Conservation (phyloP, 495 filamentous ascomycete genomes). For the Hypoxylon subgilvum region DNA sequence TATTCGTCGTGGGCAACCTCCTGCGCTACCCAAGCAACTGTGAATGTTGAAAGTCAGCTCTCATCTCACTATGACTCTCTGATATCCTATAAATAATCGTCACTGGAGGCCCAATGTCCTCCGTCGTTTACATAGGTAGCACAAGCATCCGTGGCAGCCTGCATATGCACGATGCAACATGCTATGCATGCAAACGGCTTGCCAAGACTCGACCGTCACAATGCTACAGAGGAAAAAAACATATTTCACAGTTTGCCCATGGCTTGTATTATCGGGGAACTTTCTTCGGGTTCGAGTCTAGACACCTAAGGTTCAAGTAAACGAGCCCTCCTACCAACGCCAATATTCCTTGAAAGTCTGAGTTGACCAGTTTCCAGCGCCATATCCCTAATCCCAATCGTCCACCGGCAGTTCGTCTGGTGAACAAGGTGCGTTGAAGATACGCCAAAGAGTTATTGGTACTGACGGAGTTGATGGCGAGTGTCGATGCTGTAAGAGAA, state of each 20-base stretch:
- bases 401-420: constrained; percentile 6
- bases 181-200: constrained; percentile 18
- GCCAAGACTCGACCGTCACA: constrained; percentile 23
- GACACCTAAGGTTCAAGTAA: constrained; percentile 7
- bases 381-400: constrained; percentile 5
- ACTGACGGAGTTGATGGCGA: constrained; percentile 1
- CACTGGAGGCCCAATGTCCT: neutral
- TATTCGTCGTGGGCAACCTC: no score
- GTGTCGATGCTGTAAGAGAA: constrained; percentile 20
- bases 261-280: constrained; percentile 30
- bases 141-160: constrained; percentile 13
- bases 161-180: constrained; percentile 35
- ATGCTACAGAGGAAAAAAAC: constrained; percentile 7
- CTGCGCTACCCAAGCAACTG: no score
- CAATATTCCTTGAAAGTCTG: constrained; percentile 16
- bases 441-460: no score
- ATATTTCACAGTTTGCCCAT: constrained; percentile 31
- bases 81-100: neutral
- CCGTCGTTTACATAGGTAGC: constrained; percentile 1
- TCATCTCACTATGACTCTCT: neutral
- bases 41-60: neutral
- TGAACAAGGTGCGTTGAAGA: constrained; percentile 8
- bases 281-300: constrained; percentile 5
- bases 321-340: constrained; percentile 26
- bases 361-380: constrained; percentile 11